Evolutionary conservation across 208 protist genomes (phyloP).

Genomic region (Leishmania gerbilli): DNA sequence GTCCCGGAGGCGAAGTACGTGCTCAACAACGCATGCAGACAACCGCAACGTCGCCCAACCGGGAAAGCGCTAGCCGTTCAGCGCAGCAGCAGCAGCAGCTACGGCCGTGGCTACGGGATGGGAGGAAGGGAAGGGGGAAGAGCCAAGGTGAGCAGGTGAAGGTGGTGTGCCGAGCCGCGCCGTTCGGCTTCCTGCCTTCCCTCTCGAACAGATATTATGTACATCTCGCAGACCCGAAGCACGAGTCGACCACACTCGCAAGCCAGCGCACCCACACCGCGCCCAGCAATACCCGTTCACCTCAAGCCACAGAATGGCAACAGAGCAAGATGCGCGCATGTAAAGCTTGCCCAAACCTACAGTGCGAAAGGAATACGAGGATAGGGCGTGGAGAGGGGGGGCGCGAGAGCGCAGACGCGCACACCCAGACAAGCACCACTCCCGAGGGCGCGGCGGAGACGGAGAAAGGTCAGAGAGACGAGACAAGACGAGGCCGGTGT

Average conservation of each 20-base stretch:
- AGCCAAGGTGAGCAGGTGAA: neutral
- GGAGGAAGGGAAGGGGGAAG: too few relatives aligned
- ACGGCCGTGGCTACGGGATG: neutral
- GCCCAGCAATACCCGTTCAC: neutral
- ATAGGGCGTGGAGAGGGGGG: neutral
- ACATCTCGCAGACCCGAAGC: neutral
- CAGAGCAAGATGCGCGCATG: neutral
- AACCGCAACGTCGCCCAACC: neutral
- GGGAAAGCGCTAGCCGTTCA: neutral
- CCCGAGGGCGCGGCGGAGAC: neutral
- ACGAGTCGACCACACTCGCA: neutral
- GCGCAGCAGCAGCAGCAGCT: neutral
- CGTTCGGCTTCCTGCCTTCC: neutral
- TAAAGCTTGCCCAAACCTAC: neutral
- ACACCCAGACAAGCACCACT: neutral
- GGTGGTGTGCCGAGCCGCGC: neutral
- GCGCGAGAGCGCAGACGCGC: neutral
- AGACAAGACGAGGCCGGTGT: neutral
- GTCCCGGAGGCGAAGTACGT: neutral
- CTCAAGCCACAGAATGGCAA: neutral
- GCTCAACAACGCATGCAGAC: neutral
- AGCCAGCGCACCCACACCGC: neutral
- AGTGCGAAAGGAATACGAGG: too few relatives aligned
- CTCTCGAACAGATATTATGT: conserved; percentile 1
- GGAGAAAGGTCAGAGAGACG: neutral